These are phyloP conservation scores for Malus asiatica DNA, from an alignment of 306 rosid genomes.

Conservation along the genomic window DNA sequence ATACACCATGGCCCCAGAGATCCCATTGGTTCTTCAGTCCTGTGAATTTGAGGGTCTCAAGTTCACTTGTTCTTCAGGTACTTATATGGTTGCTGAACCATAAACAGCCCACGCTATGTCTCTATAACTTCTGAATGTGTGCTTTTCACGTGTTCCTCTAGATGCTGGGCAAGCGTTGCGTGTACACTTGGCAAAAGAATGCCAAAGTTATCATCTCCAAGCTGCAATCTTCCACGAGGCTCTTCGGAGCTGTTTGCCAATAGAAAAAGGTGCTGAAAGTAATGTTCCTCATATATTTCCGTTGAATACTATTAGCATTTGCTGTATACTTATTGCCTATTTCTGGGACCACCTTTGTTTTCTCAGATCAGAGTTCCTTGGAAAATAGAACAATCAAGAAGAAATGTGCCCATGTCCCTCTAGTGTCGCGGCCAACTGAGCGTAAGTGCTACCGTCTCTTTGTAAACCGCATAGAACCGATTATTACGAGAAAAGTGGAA, in stretches of 20 bases:
- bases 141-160: conserved; percentile 21
- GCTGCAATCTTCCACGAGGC: conserved; percentile 80
- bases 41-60: conserved; percentile 75
- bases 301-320: conserved; percentile 1
- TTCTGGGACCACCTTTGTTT: conserved; percentile 15
- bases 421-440: conserved; percentile 81
- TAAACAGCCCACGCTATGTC: neutral
- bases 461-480: neutral
- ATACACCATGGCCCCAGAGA: conserved; percentile 72
- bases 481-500: neutral
- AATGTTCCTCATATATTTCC: neutral
- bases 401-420: conserved; percentile 54
- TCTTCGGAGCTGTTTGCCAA: conserved; percentile 48
- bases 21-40: conserved; percentile 80
- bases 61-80: conserved; percentile 82
- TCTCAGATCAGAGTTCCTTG: conserved; percentile 41
- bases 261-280: conserved; percentile 40
- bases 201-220: conserved; percentile 63
- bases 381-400: conserved; percentile 41
- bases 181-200: conserved; percentile 52
- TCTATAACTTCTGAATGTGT: conserved; percentile 8
- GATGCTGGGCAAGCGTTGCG: conserved; percentile 57
- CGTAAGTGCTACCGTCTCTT: conserved; percentile 47
- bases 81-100: neutral
- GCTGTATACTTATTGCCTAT: neutral